These are phyloP conservation scores for Phoenix dactylifera DNA, from an alignment of 176 grass and related monocot species.

Conservation along the genomic window DNA sequence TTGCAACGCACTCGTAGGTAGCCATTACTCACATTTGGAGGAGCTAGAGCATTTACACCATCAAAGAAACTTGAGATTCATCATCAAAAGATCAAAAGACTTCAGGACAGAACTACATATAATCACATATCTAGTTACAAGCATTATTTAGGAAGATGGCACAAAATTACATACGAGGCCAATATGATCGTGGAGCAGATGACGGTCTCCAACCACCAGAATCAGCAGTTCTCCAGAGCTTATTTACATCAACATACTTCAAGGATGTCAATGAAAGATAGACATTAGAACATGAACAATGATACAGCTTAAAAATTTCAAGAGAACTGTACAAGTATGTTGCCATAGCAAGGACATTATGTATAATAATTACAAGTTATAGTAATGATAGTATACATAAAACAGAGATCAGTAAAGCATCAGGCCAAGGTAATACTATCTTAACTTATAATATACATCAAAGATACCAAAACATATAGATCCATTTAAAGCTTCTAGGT, in stretches of 20 bases:
- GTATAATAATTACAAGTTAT: too few relatives aligned
- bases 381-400: too few relatives aligned
- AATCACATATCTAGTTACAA: too few relatives aligned
- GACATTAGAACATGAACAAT: background rate
- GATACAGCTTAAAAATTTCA: background rate
- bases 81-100: background rate
- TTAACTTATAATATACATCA: too few relatives aligned
- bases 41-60: constrained; percentile 41
- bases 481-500: too few relatives aligned
- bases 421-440: too few relatives aligned
- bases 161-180: constrained; percentile 51
- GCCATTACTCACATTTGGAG: constrained; percentile 61
- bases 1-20: constrained; percentile 92
- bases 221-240: constrained; percentile 77
- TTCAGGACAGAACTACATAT: too few relatives aligned
- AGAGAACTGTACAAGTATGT: background rate
- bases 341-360: too few relatives aligned
- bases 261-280: background rate
- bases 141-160: constrained; percentile 2
- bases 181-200: constrained; percentile 75
- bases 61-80: background rate
- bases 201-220: constrained; percentile 90
- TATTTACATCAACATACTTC: constrained; percentile 68
- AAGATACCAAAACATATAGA: too few relatives aligned
- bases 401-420: too few relatives aligned